Percentiles rank a stretch among this genome's conserved stretches.
These are phyloP conservation scores for Coemansia sp. DNA, from an alignment of 192 early-diverging fungal species.

Conservation along the genomic window DNA sequence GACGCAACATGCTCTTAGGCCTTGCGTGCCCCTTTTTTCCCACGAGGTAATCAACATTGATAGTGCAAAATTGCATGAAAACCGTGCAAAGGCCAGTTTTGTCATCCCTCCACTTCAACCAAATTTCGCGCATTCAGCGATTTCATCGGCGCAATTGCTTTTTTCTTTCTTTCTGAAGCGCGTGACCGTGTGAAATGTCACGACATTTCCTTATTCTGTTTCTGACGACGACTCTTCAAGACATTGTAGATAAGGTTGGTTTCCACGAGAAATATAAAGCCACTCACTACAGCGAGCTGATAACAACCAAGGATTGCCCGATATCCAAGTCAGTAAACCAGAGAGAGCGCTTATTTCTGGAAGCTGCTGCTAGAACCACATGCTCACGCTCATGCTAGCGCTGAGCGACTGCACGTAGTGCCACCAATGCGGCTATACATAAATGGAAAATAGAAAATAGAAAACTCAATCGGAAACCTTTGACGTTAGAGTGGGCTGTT, in stretches of 20 bases:
- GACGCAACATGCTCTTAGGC: too few species aligned
- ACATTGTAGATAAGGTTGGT: background rate
- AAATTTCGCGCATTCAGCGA: too few species aligned
- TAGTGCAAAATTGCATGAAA: too few species aligned
- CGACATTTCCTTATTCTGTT: background rate
- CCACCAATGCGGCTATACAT: slow-evolving; percentile 78
- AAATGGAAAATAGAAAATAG: slow-evolving; percentile 1
- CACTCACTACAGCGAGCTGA: background rate
- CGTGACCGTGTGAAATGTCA: slow-evolving; percentile 1
- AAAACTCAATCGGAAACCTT: background rate
- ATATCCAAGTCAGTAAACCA: background rate
- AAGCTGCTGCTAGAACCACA: slow-evolving; percentile 71
- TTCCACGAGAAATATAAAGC: background rate
- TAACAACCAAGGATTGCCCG: too few species aligned
- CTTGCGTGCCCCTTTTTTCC: too few species aligned
- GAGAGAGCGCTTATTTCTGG: background rate
- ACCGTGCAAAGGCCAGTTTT: too few species aligned
- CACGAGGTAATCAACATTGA: too few species aligned
- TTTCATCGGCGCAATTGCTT: too few species aligned
- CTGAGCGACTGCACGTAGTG: slow-evolving; percentile 80
- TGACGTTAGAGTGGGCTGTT: background rate
- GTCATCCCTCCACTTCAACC: too few species aligned
- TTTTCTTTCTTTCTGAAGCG: background rate
- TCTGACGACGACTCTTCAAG: background rate
- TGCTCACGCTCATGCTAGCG: slow-evolving; percentile 80